Base-by-base conservation (phyloP, 164 flowering plant species). In the Kingdonia uniflora region DNA sequence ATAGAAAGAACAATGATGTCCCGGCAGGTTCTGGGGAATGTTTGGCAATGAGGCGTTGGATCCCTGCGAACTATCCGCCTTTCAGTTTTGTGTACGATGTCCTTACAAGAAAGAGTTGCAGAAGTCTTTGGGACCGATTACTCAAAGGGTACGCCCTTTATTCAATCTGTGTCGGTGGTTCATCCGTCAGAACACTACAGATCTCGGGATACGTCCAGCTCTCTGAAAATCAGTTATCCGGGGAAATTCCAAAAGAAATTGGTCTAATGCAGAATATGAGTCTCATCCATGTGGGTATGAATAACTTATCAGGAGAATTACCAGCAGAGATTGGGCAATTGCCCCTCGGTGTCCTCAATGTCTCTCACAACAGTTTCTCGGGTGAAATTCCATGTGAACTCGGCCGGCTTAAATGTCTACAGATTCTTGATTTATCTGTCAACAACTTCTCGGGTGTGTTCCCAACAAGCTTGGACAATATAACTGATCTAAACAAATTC, bases 41-140 rank as follows among this genome's bases (percentile, higher is more conserved):
- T 45, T 64, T 68, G 57, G 65, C 77, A 0, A 81, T 87, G 94
- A 77, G 45, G 69, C 71, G 97, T 55, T 90, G 97, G 97, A 74
- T 90, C 44, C 96, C 96, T 0, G 96, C 87, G 37, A 71, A 80
- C 11, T 85, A 82, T 61, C 92, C 95, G 14, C 97, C 97, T 12
- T 90, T 87, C 68, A 85, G 78, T 54, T 87, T 85, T 69, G 84
- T 73, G 6, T 85, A 81, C 46, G 68, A 62, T 5, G 66, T 83
- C 11, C 82, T 87, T 6, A 84, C 81, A 7, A 66, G 79, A 59
- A 86, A 80, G 66, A 82, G 61, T 19, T 90, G 95, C 50, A 57
- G 94, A 64, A 67, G 56, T 62, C 42, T 78, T 15, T 90, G 95
- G 97, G 75, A 82, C 19, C 51, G 43, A 42, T 12, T 90, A 38